phyloP scores from a whole-genome alignment of 1,139 yeast genomes.

The Meyerozyma guilliermondii region DNA sequence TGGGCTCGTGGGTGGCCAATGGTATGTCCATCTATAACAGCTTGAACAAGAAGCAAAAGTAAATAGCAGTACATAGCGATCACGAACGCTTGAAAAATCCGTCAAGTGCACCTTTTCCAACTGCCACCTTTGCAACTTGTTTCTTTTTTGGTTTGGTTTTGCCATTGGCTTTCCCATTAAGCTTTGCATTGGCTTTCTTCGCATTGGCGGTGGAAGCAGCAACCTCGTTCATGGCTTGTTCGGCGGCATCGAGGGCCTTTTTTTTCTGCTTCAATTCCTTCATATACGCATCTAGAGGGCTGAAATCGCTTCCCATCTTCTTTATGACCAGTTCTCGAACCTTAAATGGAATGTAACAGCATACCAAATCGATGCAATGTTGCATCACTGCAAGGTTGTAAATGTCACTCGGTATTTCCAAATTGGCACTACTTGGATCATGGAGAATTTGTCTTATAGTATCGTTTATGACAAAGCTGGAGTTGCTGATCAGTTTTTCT shows the following conservation, averaged over 20 bases:
- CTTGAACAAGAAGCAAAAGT: slow-evolving; percentile 25
- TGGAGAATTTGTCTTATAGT: slow-evolving; percentile 15
- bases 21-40: slow-evolving; percentile 70
- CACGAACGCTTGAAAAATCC: slow-evolving; percentile 46
- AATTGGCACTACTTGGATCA: slow-evolving; percentile 17
- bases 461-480: slow-evolving; percentile 8
- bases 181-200: not conserved
- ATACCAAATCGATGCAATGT: slow-evolving; percentile 27
- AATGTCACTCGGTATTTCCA: slow-evolving; percentile 24
- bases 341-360: slow-evolving; percentile 18
- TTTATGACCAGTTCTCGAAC: slow-evolving; percentile 14
- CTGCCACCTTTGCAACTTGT: slow-evolving; percentile 25
- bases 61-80: not conserved
- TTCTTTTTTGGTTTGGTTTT: slow-evolving; percentile 21
- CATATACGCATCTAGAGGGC: slow-evolving; percentile 25
- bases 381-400: slow-evolving; percentile 16
- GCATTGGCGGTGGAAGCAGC: slow-evolving; percentile 13
- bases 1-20: slow-evolving; percentile 70
- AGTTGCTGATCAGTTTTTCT: slow-evolving; percentile 16
- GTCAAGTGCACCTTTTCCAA: slow-evolving; percentile 59
- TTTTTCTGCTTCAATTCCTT: slow-evolving; percentile 20
- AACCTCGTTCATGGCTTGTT: slow-evolving; percentile 29
- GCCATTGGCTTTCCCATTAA: slow-evolving; percentile 4
- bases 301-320: slow-evolving; percentile 19
- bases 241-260: slow-evolving; percentile 27